Base-by-base conservation (phyloP, 2,329 filamentous ascomycete genomes). In the Aspergillus persii region DNA sequence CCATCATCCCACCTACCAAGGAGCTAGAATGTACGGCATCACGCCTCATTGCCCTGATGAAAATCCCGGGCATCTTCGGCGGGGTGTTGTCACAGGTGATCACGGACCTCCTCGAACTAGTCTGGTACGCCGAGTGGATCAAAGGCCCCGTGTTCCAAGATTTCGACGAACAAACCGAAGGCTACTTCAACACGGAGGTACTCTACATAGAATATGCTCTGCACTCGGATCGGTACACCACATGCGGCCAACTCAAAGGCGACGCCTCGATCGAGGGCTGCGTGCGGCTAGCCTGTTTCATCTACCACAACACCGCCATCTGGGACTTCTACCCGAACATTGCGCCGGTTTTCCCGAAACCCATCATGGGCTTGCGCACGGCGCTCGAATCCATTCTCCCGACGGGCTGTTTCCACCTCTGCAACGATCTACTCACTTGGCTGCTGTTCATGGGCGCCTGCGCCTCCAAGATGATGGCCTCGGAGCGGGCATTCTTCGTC, bases 181-280 rank as follows among this genome's bases (percentile, higher is more conserved):
- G 71, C 54, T 77, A 76, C 64, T 77, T 74, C 62, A 77, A 77
- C 57, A 74, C 71, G 9, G 74, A 77, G 61, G 74, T 76, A 3
- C 66, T 76, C 6, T 73, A 71, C 58, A 69, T 74, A 33, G 74
- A 77, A 61, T 75, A 77, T 57, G 64, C 68, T 8, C 72, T 77
- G 8, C 70, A 75, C 54, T 63, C 59, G 39, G 74, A 76, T 60
- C 73, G 74, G n/a, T 77, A 71, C 56, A 73, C 70, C 5, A 51
- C 61, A n/a, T 65, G 65, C n/a, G 72, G 70, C 29, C 66, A 71
- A 49, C 61, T 63, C 30, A 75, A 75, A 59, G 68, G 70, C 33
- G 74, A 77, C 59, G 68, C 71, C 50, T 69, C 72, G 5, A 73
- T 76, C 51, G 74, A 76, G 58, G 74, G 74, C 48, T 74, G 72